These are phyloP conservation scores for Cicer yamashitae DNA, from an alignment of 306 rosid species.

Conservation along the genomic window DNA sequence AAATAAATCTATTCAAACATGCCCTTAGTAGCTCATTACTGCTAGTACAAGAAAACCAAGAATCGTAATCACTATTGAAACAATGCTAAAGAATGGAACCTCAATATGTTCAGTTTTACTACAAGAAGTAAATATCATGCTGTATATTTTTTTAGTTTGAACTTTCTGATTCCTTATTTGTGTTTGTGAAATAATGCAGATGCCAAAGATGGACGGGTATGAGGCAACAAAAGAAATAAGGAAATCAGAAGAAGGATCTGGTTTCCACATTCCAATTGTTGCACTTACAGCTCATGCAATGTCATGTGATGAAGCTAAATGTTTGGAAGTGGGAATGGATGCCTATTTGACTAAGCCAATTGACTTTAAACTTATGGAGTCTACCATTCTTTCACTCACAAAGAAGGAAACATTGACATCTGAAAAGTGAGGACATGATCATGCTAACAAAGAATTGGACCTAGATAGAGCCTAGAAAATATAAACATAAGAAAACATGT, in stretches of 20 bases:
- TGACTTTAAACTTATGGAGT: slow-evolving; percentile 92
- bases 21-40: slow-evolving; percentile 1
- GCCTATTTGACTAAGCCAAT: slow-evolving; percentile 93
- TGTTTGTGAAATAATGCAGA: slow-evolving; percentile 57
- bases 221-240: slow-evolving; percentile 95
- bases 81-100: background rate
- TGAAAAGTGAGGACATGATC: background rate
- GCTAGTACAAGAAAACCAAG: slow-evolving; percentile 6
- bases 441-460: slow-evolving; percentile 42
- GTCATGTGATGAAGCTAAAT: slow-evolving; percentile 97
- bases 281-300: slow-evolving; percentile 99
- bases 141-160: background rate
- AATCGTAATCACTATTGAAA: slow-evolving; percentile 1
- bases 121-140: background rate
- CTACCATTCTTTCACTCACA: slow-evolving; percentile 94
- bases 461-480: slow-evolving; percentile 29
- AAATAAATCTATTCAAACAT: too few species aligned
- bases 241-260: slow-evolving; percentile 74
- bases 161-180: slow-evolving; percentile 11
- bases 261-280: slow-evolving; percentile 84
- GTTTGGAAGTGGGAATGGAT: slow-evolving; percentile 97
- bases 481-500: slow-evolving; percentile 12
- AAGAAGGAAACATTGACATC: slow-evolving; percentile 47
- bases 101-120: background rate
- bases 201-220: slow-evolving; percentile 99